Conservation (phyloP, 345 rosid genomes). For the Mangifera indica region DNA sequence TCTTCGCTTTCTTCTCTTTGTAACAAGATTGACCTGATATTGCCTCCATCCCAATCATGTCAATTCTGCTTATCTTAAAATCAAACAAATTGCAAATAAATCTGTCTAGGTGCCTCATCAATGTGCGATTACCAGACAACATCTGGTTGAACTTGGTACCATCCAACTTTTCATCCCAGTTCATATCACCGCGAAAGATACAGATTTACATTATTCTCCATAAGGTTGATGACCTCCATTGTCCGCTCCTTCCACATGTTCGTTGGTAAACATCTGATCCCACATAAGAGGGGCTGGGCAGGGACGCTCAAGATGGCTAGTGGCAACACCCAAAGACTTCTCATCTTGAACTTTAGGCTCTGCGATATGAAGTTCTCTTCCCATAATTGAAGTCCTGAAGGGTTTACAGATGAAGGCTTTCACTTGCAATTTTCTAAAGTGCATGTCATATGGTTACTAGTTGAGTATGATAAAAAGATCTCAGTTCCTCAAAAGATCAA, state of each 20-base stretch:
- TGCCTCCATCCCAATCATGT: conserved; percentile 81
- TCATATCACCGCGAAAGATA: conserved; percentile 90
- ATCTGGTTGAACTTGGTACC: conserved; percentile 86
- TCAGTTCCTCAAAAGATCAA: neutral
- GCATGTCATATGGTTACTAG: conserved; percentile 24
- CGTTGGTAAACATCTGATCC: conserved; percentile 93
- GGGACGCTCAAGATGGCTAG: conserved; percentile 97
- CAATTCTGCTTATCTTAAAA: conserved; percentile 55
- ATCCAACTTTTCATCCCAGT: conserved; percentile 90
- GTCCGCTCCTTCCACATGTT: conserved; percentile 78
- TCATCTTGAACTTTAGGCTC: conserved; percentile 60
- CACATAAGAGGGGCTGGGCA: conserved; percentile 84
- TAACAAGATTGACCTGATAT: conserved; percentile 57
- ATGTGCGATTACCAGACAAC: conserved; percentile 71
- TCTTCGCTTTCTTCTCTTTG: conserved; percentile 79
- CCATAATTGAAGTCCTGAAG: conserved; percentile 76
- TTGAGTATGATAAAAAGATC: neutral
- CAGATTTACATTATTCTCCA: conserved; percentile 56
- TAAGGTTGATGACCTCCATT: conserved; percentile 47
- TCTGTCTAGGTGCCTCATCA: conserved; percentile 79
- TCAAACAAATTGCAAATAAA: conserved; percentile 62
- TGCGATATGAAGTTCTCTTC: conserved; percentile 71
- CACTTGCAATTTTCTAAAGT: conserved; percentile 78
- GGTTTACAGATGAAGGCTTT: conserved; percentile 59
- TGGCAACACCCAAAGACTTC: conserved; percentile 65